A percentile compares a stretch with the other conserved stretches of the same genome.
These are phyloP conservation scores for Aspergillus fumigatus DNA, from an alignment of 2,329 filamentous ascomycete genomes.

Conservation along the genomic window DNA sequence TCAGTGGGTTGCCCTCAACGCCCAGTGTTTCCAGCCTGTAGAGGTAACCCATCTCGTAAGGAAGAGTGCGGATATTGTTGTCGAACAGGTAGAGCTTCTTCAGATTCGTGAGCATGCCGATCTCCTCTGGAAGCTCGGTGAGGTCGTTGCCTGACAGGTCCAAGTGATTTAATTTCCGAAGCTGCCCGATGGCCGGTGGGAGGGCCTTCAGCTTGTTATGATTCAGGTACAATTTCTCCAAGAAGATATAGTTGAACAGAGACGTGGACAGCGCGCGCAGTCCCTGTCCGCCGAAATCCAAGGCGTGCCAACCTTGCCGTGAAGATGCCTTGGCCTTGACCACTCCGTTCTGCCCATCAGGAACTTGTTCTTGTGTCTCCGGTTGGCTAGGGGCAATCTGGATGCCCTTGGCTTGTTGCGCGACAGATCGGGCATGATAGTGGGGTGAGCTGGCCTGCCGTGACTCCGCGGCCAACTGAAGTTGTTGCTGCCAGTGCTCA, in stretches of 20 bases:
- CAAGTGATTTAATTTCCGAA: slow-evolving; percentile 75
- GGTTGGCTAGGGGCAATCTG: slow-evolving; percentile 45
- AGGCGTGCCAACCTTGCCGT: slow-evolving; percentile 82
- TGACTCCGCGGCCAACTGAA: slow-evolving; percentile 73
- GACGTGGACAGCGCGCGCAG: slow-evolving; percentile 73
- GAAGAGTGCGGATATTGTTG: slow-evolving; percentile 78
- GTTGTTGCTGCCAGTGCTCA: slow-evolving; percentile 82
- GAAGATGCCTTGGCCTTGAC: slow-evolving; percentile 52
- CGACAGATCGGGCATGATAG: slow-evolving; percentile 58
- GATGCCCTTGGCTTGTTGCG: slow-evolving; percentile 45
- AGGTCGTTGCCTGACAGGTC: slow-evolving; percentile 89
- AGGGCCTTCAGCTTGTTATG: slow-evolving; percentile 82
- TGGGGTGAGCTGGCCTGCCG: slow-evolving; percentile 64
- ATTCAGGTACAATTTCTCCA: slow-evolving; percentile 87
- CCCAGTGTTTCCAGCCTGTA: slow-evolving; percentile 85
- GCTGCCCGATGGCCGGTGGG: slow-evolving; percentile 74
- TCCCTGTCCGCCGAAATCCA: slow-evolving; percentile 96
- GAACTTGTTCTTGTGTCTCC: slow-evolving; percentile 45
- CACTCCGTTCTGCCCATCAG: slow-evolving; percentile 61
- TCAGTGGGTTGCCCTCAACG: slow-evolving; percentile 84
- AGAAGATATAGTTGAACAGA: slow-evolving; percentile 82
- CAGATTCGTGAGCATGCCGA: slow-evolving; percentile 94
- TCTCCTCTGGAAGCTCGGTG: slow-evolving; percentile 74
- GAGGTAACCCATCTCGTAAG: slow-evolving; percentile 81
- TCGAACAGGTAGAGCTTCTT: slow-evolving; percentile 84